Percentiles rank a stretch among this genome's conserved stretches.
Conservation (phyloP, 768 basidiomycete genomes). For the Termitomyces sp. region DNA sequence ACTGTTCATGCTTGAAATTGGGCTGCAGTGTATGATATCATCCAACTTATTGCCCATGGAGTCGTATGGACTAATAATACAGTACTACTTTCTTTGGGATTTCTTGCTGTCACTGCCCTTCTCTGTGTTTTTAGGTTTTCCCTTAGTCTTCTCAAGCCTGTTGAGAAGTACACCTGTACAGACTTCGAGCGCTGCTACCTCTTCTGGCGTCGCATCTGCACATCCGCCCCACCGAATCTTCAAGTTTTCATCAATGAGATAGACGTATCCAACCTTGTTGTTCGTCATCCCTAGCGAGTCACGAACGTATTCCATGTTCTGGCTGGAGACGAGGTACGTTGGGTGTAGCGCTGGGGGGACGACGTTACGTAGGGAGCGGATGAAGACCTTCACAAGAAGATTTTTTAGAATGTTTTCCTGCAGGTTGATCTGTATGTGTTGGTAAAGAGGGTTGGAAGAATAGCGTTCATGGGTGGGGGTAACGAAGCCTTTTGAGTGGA, state of each 20-base stretch:
- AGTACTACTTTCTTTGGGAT: neutral
- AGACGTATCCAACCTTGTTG: slow-evolving; percentile 89
- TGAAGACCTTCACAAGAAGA: slow-evolving; percentile 81
- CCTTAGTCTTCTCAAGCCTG: slow-evolving; percentile 38
- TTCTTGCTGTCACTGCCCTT: neutral
- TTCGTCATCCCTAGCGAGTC: slow-evolving; percentile 87
- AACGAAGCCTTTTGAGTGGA: slow-evolving; percentile 74
- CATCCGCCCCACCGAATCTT: slow-evolving; percentile 93
- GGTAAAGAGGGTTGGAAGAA: slow-evolving; percentile 55
- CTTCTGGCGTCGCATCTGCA: slow-evolving; percentile 75
- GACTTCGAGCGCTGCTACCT: slow-evolving; percentile 61
- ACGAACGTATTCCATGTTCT: slow-evolving; percentile 83
- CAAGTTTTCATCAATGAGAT: slow-evolving; percentile 79
- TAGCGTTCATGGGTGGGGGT: slow-evolving; percentile 51
- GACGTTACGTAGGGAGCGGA: slow-evolving; percentile 63
- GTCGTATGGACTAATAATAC: neutral
- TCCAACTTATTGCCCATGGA: neutral
- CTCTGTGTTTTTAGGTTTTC: neutral
- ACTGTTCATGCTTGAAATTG: neutral
- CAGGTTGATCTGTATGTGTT: slow-evolving; percentile 83
- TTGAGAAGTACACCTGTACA: slow-evolving; percentile 69
- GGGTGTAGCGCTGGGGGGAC: slow-evolving; percentile 63
- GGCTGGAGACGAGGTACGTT: slow-evolving; percentile 75
- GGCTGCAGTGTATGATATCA: neutral
- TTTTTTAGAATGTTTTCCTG: slow-evolving; percentile 94